A percentile compares a stretch with the other conserved stretches of the same genome.
phyloP scores from a whole-genome alignment of 768 basidiomycete genomes.

The Lentinula detonsa region DNA sequence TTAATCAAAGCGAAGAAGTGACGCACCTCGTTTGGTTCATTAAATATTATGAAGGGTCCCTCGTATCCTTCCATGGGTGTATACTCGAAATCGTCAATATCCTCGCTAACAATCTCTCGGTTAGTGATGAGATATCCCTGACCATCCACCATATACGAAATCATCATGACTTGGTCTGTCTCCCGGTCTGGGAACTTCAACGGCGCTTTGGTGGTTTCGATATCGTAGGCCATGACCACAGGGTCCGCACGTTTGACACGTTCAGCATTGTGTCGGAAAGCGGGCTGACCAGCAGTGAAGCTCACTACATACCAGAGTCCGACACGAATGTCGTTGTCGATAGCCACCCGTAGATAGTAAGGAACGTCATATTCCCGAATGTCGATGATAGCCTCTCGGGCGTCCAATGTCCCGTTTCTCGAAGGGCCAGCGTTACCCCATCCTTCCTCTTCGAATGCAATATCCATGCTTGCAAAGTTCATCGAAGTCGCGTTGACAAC shows the following conservation, averaged over 20 bases:
- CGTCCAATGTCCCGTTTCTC: conserved; percentile 42
- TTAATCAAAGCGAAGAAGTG: no score
- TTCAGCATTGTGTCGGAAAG: conserved; percentile 64
- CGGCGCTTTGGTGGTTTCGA: conserved; percentile 99
- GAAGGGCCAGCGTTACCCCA: conserved; percentile 23
- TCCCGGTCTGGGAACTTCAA: conserved; percentile 96
- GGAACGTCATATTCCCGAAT: conserved; percentile 95
- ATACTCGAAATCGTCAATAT: conserved; percentile 98
- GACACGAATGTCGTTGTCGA: conserved; percentile 96
- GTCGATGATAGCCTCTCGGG: conserved; percentile 90
- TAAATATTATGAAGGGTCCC: conserved; percentile 93
- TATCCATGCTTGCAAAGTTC: conserved; percentile 51
- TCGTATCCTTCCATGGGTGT: conserved; percentile 98
- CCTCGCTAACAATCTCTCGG: conserved; percentile 93
- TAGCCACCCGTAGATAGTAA: conserved; percentile 97
- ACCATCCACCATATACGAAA: conserved; percentile 99
- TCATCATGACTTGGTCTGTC: conserved; percentile 99
- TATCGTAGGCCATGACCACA: conserved; percentile 98
- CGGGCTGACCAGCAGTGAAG: conserved; percentile 75
- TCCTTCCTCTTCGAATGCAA: conserved; percentile 64
- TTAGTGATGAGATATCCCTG: conserved; percentile 98
- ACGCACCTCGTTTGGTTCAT: conserved; percentile 83
- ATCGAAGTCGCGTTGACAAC: conserved; percentile 75
- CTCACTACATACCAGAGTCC: conserved; percentile 96
- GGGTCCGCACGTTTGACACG: conserved; percentile 98